A percentile compares a stretch with the other conserved stretches of the same genome.
These are phyloP conservation scores for Mesembryanthemum crystallinum DNA, from an alignment of 148 eudicot species.

Conservation along the genomic window DNA sequence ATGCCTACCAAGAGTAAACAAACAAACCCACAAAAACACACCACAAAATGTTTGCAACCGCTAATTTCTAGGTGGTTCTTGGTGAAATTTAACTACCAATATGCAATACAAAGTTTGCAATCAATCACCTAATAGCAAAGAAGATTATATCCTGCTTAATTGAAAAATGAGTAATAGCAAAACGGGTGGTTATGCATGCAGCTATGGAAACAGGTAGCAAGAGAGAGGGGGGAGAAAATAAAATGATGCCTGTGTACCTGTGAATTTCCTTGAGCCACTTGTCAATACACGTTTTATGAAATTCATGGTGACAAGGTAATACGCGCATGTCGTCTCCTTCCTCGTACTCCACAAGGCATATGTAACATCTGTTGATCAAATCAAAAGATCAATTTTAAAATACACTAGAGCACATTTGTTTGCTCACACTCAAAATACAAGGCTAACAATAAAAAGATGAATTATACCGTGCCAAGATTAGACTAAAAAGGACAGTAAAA, in stretches of 20 bases:
- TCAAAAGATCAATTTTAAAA: conserved; percentile 9
- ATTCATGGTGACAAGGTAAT: conserved; percentile 93
- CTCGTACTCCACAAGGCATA: conserved; percentile 95
- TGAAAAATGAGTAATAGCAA: background rate
- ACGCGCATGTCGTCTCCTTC: conserved; percentile 76
- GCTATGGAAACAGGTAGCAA: background rate
- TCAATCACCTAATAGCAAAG: background rate
- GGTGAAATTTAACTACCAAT: too few species aligned
- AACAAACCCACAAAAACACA: too few species aligned
- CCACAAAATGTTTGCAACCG: too few species aligned
- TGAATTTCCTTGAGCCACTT: conserved; percentile 99
- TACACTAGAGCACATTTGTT: too few species aligned
- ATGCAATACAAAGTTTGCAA: too few species aligned
- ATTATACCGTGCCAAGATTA: background rate
- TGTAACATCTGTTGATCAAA: conserved; percentile 72
- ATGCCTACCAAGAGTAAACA: too few species aligned
- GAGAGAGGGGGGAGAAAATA: background rate
- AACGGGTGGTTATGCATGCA: background rate
- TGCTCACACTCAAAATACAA: too few species aligned
- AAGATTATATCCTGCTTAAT: background rate
- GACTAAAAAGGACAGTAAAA: background rate
- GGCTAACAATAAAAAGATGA: too few species aligned
- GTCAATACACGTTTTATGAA: conserved; percentile 77
- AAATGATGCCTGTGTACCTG: conserved; percentile 40
- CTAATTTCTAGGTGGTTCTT: too few species aligned